phyloP scores from a whole-genome alignment of 495 filamentous ascomycete species.

The Amniculicola lignicola region DNA sequence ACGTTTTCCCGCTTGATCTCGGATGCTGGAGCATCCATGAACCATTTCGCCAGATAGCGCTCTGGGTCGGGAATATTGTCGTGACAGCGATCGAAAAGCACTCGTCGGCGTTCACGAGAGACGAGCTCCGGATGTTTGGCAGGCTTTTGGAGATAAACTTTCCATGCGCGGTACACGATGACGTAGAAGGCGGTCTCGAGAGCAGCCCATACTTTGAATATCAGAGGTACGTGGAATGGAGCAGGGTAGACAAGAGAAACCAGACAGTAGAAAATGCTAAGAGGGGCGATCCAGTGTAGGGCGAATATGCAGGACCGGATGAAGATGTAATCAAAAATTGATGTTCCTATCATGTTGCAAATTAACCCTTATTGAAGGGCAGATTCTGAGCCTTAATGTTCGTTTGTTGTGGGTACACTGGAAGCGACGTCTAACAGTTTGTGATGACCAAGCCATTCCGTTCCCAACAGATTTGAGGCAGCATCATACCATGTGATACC shows the following conservation, averaged over 20 bases:
- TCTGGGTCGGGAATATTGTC: slow-evolving; percentile 53
- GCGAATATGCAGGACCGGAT: slow-evolving; percentile 14
- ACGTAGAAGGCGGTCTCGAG: slow-evolving; percentile 54
- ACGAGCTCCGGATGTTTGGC: slow-evolving; percentile 53
- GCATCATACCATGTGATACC: too few relatives aligned
- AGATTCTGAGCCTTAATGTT: too few relatives aligned
- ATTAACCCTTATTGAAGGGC: too few relatives aligned
- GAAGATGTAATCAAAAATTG: slow-evolving; percentile 8
- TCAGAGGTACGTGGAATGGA: slow-evolving; percentile 27
- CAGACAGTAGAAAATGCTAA: slow-evolving; percentile 47
- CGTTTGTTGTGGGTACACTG: too few relatives aligned
- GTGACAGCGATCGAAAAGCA: slow-evolving; percentile 55
- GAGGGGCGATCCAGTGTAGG: slow-evolving; percentile 44
- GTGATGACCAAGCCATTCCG: too few relatives aligned
- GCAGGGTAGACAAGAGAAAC: slow-evolving; percentile 35
- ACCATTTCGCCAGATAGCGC: slow-evolving; percentile 60
- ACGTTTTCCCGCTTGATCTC: slow-evolving; percentile 64
- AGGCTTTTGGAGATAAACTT: slow-evolving; percentile 48
- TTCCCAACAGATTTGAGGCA: too few relatives aligned
- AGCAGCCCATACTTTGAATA: slow-evolving; percentile 12
- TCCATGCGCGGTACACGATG: slow-evolving; percentile 54
- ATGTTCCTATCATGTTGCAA: slow-evolving; percentile 17
- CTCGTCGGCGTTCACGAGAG: slow-evolving; percentile 41
- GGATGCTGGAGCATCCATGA: slow-evolving; percentile 52
- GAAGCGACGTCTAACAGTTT: too few relatives aligned